These are phyloP conservation scores for Tilletia setariae DNA, from an alignment of 1,284 basidiomycete genomes.

Conservation along the genomic window DNA sequence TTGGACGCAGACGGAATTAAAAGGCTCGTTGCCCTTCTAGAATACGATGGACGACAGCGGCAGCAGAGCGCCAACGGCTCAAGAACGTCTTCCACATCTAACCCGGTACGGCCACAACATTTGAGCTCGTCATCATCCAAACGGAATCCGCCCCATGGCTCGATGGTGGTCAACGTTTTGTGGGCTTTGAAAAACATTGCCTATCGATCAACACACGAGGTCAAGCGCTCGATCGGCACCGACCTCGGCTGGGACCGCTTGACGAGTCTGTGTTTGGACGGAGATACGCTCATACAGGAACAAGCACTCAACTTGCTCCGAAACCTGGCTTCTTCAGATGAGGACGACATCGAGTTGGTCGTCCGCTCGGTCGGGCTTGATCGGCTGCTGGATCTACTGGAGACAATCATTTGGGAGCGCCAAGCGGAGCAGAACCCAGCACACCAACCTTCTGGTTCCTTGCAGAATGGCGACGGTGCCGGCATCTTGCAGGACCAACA, in stretches of 20 bases:
- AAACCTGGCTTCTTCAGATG: slow-evolving; percentile 34
- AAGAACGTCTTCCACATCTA: background rate
- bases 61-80: background rate
- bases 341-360: slow-evolving; percentile 37
- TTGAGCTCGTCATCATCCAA: background rate
- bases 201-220: slow-evolving; percentile 29
- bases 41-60: background rate
- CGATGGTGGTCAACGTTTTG: slow-evolving; percentile 36
- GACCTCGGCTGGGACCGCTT: slow-evolving; percentile 30
- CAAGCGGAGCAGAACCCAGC: slow-evolving; percentile 19
- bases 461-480: background rate
- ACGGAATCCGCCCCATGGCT: background rate
- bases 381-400: slow-evolving; percentile 33
- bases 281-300: slow-evolving; percentile 29
- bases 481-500: too few species aligned
- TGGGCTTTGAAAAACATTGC: slow-evolving; percentile 51
- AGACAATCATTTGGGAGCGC: slow-evolving; percentile 36
- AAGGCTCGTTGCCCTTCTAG: slow-evolving; percentile 27
- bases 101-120: background rate
- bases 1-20: slow-evolving; percentile 37
- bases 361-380: slow-evolving; percentile 32
- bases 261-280: slow-evolving; percentile 11
- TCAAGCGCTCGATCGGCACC: slow-evolving; percentile 33
- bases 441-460: too few species aligned
- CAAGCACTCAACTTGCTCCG: slow-evolving; percentile 47